phyloP scores from a whole-genome alignment of 306 rosid species.

The Cyamopsis tetragonoloba region DNA sequence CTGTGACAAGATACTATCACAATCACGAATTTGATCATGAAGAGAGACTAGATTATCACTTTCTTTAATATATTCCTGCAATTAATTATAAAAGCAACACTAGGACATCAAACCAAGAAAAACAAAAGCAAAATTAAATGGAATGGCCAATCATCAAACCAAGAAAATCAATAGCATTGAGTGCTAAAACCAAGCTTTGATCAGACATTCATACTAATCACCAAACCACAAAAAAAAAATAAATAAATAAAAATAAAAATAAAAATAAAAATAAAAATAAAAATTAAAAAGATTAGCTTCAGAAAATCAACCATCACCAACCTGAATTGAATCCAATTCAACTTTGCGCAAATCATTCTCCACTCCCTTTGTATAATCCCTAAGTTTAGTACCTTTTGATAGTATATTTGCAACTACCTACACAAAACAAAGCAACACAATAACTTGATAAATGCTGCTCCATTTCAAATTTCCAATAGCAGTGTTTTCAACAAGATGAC shows the following conservation, averaged over 20 bases:
- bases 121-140: background rate
- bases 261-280: too few species aligned
- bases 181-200: background rate
- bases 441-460: background rate
- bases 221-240: background rate
- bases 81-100: slow-evolving; percentile 10
- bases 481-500: background rate
- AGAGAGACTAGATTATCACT: slow-evolving; percentile 96
- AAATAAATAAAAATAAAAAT: too few species aligned
- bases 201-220: background rate
- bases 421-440: slow-evolving; percentile 13
- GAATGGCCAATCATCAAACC: background rate
- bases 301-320: slow-evolving; percentile 32
- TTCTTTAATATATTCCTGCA: slow-evolving; percentile 90
- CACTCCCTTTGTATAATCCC: slow-evolving; percentile 90
- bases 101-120: background rate
- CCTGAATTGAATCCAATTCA: slow-evolving; percentile 98
- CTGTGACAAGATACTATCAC: slow-evolving; percentile 92
- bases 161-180: background rate
- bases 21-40: slow-evolving; percentile 94
- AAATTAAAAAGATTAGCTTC: background rate
- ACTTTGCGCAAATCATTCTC: slow-evolving; percentile 92
- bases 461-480: background rate
- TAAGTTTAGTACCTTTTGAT: slow-evolving; percentile 77
- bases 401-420: slow-evolving; percentile 90